Conservation (phyloP, 208 protist genomes). For the Novymonas esmeraldas region DNA sequence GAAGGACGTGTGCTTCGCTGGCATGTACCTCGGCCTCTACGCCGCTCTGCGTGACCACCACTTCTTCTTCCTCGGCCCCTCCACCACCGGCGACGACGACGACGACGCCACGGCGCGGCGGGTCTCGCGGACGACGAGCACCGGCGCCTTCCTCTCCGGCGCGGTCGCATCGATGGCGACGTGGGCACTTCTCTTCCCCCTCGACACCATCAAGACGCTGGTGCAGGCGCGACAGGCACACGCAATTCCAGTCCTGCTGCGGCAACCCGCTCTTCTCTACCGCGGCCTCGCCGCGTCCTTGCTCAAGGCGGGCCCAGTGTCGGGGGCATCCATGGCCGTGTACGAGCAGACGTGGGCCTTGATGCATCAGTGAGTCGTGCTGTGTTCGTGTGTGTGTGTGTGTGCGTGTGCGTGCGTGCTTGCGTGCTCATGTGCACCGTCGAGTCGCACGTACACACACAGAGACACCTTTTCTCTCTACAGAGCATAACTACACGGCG, state of each 20-base stretch:
- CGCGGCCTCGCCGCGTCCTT: constrained; percentile 73
- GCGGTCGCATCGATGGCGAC: constrained; percentile 67
- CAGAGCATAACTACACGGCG: too few species aligned
- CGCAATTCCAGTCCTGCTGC: constrained; percentile 19
- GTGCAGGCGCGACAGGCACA: constrained; percentile 68
- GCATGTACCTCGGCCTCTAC: constrained; percentile 82
- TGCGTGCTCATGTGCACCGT: too few species aligned
- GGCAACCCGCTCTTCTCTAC: constrained; percentile 46
- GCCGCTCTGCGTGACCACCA: constrained; percentile 32
- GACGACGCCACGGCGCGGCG: neutral
- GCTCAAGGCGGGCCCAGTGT: constrained; percentile 79
- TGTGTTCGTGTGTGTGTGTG: neutral
- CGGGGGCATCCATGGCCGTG: constrained; percentile 70
- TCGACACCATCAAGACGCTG: constrained; percentile 89
- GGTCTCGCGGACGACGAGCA: constrained; percentile 14
- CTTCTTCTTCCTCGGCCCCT: neutral
- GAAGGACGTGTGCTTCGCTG: constrained; percentile 80
- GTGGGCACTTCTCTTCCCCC: constrained; percentile 77
- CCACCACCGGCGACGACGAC: neutral
- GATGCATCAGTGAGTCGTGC: constrained; percentile 8
- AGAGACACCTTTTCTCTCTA: too few species aligned
- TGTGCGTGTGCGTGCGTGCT: neutral
- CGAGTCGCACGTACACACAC: too few species aligned
- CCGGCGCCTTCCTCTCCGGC: constrained; percentile 61
- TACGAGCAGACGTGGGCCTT: constrained; percentile 54